A percentile compares a stretch with the other conserved stretches of the same genome.
These are phyloP conservation scores for Apiospora pterosperma DNA, from an alignment of 2,329 filamentous ascomycete genomes.

Conservation along the genomic window DNA sequence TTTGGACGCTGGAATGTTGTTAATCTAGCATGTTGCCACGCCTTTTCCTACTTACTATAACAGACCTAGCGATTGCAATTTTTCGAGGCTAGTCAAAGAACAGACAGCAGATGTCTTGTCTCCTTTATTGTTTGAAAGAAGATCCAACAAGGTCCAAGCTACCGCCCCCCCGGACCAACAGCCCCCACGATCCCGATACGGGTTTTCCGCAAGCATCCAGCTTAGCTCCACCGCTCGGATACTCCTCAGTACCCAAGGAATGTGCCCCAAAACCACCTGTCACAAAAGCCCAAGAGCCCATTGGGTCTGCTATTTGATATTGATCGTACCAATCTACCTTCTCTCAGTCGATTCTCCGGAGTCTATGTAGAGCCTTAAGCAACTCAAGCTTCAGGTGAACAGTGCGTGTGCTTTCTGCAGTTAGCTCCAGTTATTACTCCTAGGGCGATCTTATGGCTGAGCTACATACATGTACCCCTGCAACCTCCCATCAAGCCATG, in stretches of 20 bases:
- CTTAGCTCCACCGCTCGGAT: background rate
- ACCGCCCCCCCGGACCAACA: background rate
- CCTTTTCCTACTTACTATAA: background rate
- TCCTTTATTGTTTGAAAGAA: background rate
- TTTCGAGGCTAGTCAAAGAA: background rate
- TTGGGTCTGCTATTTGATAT: background rate
- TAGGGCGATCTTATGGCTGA: conserved; percentile 2
- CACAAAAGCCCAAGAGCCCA: background rate
- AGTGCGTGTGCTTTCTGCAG: background rate
- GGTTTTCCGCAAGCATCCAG: background rate
- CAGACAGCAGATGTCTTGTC: background rate
- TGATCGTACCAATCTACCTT: background rate
- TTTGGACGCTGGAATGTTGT: too few species aligned
- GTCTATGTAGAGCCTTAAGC: too few species aligned
- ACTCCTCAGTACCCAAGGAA: background rate
- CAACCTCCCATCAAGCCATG: background rate
- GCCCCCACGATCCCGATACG: background rate
- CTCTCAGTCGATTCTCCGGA: background rate
- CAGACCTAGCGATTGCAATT: background rate
- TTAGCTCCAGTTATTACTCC: background rate
- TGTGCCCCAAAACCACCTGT: background rate
- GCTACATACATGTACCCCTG: background rate
- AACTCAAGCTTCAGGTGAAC: background rate
- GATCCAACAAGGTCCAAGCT: background rate
- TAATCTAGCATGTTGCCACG: background rate